These are phyloP conservation scores for Apiospora sp. DNA, from an alignment of 2,329 filamentous ascomycete species.

Conservation along the genomic window DNA sequence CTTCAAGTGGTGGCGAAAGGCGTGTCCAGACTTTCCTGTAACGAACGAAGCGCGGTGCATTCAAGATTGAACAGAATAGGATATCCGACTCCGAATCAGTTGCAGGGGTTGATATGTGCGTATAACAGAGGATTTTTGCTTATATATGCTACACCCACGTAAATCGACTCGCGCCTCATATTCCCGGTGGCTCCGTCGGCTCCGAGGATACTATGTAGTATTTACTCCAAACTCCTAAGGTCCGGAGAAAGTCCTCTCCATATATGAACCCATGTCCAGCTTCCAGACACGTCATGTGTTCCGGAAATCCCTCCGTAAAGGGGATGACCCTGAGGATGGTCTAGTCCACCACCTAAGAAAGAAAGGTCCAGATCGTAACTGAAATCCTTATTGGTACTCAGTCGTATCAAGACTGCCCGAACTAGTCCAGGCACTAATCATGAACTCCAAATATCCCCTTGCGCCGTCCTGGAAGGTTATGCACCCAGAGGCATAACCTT, in stretches of 20 bases:
- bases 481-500: neutral
- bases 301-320: neutral
- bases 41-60: neutral
- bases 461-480: neutral
- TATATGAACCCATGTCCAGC: neutral
- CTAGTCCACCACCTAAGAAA: too few relatives aligned
- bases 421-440: neutral
- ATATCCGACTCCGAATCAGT: neutral
- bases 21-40: neutral
- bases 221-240: slow-evolving; percentile 6
- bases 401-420: neutral
- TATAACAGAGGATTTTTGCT: neutral
- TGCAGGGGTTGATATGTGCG: neutral
- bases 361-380: neutral
- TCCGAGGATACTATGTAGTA: neutral
- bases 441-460: neutral
- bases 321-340: neutral
- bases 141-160: neutral
- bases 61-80: neutral
- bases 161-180: neutral
- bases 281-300: neutral
- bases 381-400: neutral
- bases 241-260: neutral
- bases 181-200: neutral
- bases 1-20: neutral